Evolutionary conservation across 2,329 filamentous ascomycete species (phyloP), one percentile per base, ranked within the genome.

Genomic region (Calonectria hongkongensis): DNA sequence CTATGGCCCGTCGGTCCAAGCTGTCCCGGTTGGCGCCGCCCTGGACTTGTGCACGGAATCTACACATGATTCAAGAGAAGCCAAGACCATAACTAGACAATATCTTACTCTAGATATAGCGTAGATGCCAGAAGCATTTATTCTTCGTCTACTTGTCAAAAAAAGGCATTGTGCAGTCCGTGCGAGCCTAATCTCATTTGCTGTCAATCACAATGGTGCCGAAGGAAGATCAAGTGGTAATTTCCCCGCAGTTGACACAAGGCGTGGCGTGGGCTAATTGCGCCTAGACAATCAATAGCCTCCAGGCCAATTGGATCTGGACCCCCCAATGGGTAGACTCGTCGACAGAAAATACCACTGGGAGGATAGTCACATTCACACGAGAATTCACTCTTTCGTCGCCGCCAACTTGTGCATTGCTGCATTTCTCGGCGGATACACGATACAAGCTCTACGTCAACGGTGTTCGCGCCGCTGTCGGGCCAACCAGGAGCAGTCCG

Each of bases 301-400:
- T 86, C 48, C 83, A 83, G 68, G 79, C 80, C 21, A 85, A 83
- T 66, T 86, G 84, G 84, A 74, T 85, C 45, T 86, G 84, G 84
- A 50, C 76, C 0, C 79, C 82, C 1, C 70, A 77, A 43, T 85
- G 84, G 73, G 47, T 73, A 28, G 73, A 75, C 36, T 73, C 71
- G 8, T 75, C 71, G 1, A 71, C 39, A 0, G 39, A 65, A 4
- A 71, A 74, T 10, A 76, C 77, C 1, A 71, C 77, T 1, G 77
- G 73, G 4, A 30, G 58, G 3, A 64, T 79, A 47, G 75, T 77
- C 16, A 70, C 65, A 16, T 79, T 79, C 66, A 68, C 39, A 9
- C 73, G 70, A 62, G 15, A 30, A 0, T 25, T 78, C 15, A 51
- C 54, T 10, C 30, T 78, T 25, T 18, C 63, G 1, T 73, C 63